Evolutionary conservation across 179 eudicot species (phyloP).

Genomic region (Nepenthes alata): DNA sequence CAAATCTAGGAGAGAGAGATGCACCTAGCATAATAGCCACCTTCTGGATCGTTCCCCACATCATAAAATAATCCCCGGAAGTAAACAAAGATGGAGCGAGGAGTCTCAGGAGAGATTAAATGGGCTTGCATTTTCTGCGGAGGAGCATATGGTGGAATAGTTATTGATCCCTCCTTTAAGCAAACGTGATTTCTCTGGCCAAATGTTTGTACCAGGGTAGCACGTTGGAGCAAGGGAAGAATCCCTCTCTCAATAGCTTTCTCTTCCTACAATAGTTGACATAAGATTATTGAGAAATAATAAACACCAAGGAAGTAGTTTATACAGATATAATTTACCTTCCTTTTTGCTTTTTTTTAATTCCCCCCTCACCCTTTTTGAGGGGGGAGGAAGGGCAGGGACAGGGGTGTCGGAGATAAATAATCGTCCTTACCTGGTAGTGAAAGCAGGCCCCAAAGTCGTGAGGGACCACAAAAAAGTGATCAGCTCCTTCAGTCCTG

Average conservation of each 20-base stretch:
- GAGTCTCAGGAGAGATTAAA: conserved; percentile 68
- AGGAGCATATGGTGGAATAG: conserved; percentile 89
- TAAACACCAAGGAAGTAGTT: neutral
- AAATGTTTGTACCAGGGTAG: conserved; percentile 90
- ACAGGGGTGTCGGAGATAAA: neutral
- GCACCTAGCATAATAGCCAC: conserved; percentile 94
- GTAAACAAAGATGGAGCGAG: conserved; percentile 91
- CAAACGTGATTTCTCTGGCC: conserved; percentile 89
- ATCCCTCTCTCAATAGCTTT: conserved; percentile 92
- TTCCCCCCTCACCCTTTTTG: too few relatives aligned
- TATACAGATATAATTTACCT: too few relatives aligned
- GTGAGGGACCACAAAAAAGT: conserved; percentile 80
- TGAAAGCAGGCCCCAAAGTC: conserved; percentile 96
- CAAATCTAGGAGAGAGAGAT: too few relatives aligned
- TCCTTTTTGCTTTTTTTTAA: too few relatives aligned
- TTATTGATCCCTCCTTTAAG: conserved; percentile 81
- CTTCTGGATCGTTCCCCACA: conserved; percentile 92
- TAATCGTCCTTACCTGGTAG: conserved; percentile 44
- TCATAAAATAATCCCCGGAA: conserved; percentile 89
- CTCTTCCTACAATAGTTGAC: conserved; percentile 61
- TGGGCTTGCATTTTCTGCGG: conserved; percentile 96
- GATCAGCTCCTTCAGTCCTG: conserved; percentile 90
- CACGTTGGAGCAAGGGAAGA: conserved; percentile 65
- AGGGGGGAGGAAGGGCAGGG: neutral
- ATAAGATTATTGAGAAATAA: neutral